phyloP scores from a whole-genome alignment of 768 basidiomycete species.

The Suillus spraguei region DNA sequence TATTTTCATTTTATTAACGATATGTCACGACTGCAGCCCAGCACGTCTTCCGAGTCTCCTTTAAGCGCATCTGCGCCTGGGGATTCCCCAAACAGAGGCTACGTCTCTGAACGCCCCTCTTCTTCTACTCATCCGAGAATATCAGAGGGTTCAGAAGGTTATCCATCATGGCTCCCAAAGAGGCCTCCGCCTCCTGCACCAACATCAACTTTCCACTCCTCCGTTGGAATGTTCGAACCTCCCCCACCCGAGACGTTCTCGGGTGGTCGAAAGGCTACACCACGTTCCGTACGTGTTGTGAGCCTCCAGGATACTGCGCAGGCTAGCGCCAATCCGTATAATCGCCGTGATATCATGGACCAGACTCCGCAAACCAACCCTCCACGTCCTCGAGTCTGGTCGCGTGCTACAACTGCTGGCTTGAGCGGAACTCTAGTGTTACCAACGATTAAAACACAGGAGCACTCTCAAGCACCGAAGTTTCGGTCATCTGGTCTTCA shows the following conservation, averaged over 20 bases:
- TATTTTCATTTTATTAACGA: constrained; percentile 35
- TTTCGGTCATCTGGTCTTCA: constrained; percentile 73
- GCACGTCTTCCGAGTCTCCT: constrained; percentile 32
- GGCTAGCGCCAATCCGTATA: constrained; percentile 35
- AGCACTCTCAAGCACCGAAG: constrained; percentile 52
- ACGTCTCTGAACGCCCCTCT: constrained; percentile 37
- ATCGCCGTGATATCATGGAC: constrained; percentile 50
- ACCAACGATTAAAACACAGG: constrained; percentile 34
- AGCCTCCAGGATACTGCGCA: constrained; percentile 57
- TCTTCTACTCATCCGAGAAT: constrained; percentile 35
- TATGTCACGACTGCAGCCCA: constrained; percentile 38
- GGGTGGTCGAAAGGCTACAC: constrained; percentile 77
- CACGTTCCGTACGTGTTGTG: constrained; percentile 82
- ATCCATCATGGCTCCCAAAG: constrained; percentile 84
- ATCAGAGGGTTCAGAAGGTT: constrained; percentile 60
- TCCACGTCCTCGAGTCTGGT: constrained; percentile 54
- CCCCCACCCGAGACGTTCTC: constrained; percentile 31
- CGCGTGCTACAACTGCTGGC: constrained; percentile 52
- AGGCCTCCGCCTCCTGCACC: constrained; percentile 79
- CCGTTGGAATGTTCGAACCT: constrained; percentile 42
- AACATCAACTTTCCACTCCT: constrained; percentile 66
- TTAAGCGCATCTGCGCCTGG: constrained; percentile 28
- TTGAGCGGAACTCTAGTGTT: constrained; percentile 47
- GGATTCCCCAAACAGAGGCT: constrained; percentile 28
- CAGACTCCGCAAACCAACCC: constrained; percentile 47